These are phyloP conservation scores for Pulicaria dysenterica DNA, from an alignment of 129 eudicot species.

Conservation along the genomic window DNA sequence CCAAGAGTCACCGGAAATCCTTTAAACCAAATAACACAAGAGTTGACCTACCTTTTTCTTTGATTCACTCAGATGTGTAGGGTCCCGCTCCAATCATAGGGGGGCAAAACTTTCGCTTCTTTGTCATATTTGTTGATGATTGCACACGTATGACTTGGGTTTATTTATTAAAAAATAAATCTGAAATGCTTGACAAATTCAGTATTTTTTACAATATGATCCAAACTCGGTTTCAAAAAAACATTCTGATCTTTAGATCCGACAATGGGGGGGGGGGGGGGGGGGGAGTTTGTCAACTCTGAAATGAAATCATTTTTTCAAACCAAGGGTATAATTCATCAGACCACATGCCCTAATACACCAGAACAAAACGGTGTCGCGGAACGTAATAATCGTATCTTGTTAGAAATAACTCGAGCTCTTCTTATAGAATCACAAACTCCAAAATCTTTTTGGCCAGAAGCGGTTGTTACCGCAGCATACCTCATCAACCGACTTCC, in stretches of 20 bases:
- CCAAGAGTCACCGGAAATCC: no score
- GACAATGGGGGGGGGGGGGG: neutral
- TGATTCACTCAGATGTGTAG: neutral
- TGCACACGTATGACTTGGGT: neutral
- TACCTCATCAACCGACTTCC: neutral
- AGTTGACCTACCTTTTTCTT: no score
- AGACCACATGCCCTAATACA: neutral
- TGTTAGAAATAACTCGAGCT: neutral
- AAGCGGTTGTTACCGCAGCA: neutral
- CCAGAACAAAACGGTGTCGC: neutral
- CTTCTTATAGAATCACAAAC: neutral
- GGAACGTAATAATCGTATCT: neutral
- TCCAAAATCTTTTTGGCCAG: neutral
- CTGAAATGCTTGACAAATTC: neutral
- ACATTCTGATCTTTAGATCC: neutral
- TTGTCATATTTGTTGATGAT: neutral
- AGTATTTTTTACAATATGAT: neutral
- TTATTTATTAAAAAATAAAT: no score
- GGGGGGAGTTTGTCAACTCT: neutral
- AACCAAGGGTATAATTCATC: neutral
- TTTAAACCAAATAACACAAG: no score
- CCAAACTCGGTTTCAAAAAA: neutral
- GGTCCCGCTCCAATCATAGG: neutral
- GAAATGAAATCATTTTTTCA: neutral
- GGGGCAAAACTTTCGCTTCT: neutral